Percentiles rank a stretch among this genome's conserved stretches.
These are phyloP conservation scores for Cyclotella atomus DNA, from an alignment of 108 stramenopile species.

Conservation along the genomic window DNA sequence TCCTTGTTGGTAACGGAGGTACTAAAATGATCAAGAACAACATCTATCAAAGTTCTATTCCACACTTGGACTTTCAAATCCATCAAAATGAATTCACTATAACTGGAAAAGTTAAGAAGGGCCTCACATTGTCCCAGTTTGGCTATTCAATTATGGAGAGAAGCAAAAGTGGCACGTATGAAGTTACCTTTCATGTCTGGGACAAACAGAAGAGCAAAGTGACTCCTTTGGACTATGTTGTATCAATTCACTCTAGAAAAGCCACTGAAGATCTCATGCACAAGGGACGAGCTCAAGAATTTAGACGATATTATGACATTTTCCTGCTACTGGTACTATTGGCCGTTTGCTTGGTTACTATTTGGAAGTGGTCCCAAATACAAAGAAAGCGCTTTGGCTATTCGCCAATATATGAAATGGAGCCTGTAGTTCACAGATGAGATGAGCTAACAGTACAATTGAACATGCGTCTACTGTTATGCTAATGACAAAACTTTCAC, in stretches of 20 bases:
- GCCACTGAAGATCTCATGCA: background rate
- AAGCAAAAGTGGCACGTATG: background rate
- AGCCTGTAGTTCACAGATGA: too few species aligned
- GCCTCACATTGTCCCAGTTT: conserved; percentile 18
- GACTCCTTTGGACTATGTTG: conserved; percentile 2
- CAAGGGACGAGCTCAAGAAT: background rate
- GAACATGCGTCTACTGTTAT: too few species aligned
- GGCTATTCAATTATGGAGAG: conserved; percentile 30
- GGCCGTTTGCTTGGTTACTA: background rate
- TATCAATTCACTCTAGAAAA: background rate
- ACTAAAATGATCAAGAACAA: conserved; percentile 25
- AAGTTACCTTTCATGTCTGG: conserved; percentile 22
- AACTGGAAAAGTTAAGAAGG: conserved; percentile 12
- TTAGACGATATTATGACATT: background rate
- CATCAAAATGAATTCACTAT: conserved; percentile 3
- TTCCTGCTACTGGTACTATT: background rate
- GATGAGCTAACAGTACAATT: too few species aligned
- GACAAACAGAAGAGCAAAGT: background rate
- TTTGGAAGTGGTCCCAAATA: background rate
- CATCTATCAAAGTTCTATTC: conserved; percentile 22
- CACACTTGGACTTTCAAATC: conserved; percentile 13
- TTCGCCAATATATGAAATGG: conserved; percentile 12
- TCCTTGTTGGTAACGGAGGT: conserved; percentile 32
- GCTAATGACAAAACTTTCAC: too few species aligned
- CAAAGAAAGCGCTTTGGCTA: background rate